Evolutionary conservation across 768 basidiomycete genomes (phyloP).

Genomic region (Termitomyces eurrhizus): DNA sequence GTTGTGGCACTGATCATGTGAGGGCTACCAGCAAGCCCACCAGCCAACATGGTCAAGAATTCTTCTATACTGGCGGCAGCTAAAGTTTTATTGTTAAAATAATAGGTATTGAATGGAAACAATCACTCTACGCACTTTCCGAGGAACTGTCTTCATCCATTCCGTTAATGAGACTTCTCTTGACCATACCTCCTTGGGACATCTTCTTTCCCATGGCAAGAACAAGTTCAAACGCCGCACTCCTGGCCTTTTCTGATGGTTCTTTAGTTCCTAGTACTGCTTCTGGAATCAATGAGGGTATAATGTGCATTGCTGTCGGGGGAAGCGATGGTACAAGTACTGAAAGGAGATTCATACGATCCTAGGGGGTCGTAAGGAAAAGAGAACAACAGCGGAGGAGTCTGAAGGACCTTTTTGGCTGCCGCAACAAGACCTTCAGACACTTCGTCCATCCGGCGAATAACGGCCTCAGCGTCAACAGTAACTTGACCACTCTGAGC

Average conservation of each 20-base stretch:
- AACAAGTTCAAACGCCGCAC: slow-evolving; percentile 86
- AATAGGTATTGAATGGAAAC: background rate
- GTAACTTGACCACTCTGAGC: slow-evolving; percentile 59
- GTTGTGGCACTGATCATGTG: slow-evolving; percentile 99
- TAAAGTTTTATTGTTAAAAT: slow-evolving; percentile 12
- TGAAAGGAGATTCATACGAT: slow-evolving; percentile 76
- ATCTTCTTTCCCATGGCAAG: slow-evolving; percentile 93
- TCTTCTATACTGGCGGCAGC: slow-evolving; percentile 81
- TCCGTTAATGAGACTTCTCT: slow-evolving; percentile 69
- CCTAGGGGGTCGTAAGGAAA: slow-evolving; percentile 38
- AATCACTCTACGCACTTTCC: slow-evolving; percentile 36
- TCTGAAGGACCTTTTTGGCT: slow-evolving; percentile 70
- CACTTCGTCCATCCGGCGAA: slow-evolving; percentile 63
- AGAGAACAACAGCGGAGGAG: background rate
- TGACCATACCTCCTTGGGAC: slow-evolving; percentile 80
- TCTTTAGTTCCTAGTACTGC: slow-evolving; percentile 95
- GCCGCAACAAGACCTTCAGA: slow-evolving; percentile 68
- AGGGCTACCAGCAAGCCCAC: slow-evolving; percentile 87
- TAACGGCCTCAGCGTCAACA: slow-evolving; percentile 51
- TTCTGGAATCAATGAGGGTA: slow-evolving; percentile 89
- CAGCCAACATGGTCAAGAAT: slow-evolving; percentile 95
- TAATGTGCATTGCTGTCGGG: slow-evolving; percentile 69
- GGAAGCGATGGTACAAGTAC: slow-evolving; percentile 68
- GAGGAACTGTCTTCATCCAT: slow-evolving; percentile 70
- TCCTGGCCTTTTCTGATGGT: slow-evolving; percentile 88